These are phyloP conservation scores for Lecanicillium sp. DNA, from an alignment of 2,329 filamentous ascomycete species.

Conservation along the genomic window DNA sequence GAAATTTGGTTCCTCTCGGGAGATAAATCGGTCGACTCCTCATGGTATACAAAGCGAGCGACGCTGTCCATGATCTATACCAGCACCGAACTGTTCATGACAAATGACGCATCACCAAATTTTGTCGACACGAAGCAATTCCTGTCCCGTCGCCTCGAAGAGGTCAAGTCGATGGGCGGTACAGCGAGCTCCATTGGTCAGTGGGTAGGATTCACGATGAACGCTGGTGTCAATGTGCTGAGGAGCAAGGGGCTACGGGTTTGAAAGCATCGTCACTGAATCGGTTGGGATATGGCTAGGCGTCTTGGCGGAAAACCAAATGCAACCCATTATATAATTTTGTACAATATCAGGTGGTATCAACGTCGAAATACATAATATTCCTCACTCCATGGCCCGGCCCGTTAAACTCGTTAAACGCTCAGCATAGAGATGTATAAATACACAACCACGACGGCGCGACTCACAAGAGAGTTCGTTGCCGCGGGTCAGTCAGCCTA, in stretches of 20 bases:
- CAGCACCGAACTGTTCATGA: slow-evolving; percentile 86
- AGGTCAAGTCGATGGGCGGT: slow-evolving; percentile 55
- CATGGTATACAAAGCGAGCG: slow-evolving; percentile 71
- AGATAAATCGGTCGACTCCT: slow-evolving; percentile 71
- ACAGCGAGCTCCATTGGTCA: slow-evolving; percentile 58
- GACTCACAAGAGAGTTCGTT: slow-evolving; percentile 34
- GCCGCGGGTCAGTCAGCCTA: slow-evolving; percentile 53
- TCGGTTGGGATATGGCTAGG: no score
- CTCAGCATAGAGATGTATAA: no score
- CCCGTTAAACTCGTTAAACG: no score
- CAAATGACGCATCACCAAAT: slow-evolving; percentile 68
- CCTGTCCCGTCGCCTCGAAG: slow-evolving; percentile 65
- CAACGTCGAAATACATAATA: no score
- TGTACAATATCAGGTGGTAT: not conserved
- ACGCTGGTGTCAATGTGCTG: slow-evolving; percentile 70
- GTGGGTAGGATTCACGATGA: slow-evolving; percentile 77
- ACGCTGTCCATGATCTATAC: slow-evolving; percentile 55
- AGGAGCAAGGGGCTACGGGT: slow-evolving; percentile 83
- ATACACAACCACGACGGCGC: no score
- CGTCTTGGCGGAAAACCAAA: not conserved
- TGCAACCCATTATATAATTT: not conserved
- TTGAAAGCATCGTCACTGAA: slow-evolving; percentile 31
- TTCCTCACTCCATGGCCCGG: no score
- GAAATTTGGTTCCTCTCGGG: slow-evolving; percentile 87
- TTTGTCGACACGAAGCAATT: slow-evolving; percentile 75